Percentiles rank a stretch among this genome's conserved stretches.
Evolutionary conservation across 495 filamentous ascomycete species (phyloP).

Genomic region (Penicillium goetzii): DNA sequence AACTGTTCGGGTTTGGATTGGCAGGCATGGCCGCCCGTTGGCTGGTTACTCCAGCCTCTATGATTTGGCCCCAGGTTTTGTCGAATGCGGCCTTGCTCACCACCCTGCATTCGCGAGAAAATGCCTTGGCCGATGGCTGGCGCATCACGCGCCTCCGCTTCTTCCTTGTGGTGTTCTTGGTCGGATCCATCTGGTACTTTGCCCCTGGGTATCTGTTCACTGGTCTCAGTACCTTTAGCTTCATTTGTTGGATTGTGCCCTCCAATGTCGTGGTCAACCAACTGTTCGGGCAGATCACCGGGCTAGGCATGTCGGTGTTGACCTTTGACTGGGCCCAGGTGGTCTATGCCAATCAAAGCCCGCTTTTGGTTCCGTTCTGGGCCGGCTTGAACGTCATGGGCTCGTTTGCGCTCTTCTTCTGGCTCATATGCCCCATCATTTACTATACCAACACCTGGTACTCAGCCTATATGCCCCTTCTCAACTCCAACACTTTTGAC

Average conservation of each 20-base stretch:
- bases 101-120: conserved; percentile 82
- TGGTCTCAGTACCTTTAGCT: conserved; percentile 86
- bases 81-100: conserved; percentile 87
- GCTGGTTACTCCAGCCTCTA: conserved; percentile 74
- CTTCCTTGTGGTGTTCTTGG: conserved; percentile 72
- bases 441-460: conserved; percentile 74
- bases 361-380: conserved; percentile 88
- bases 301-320: conserved; percentile 78
- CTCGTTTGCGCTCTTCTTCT: conserved; percentile 85
- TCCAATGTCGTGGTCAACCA: conserved; percentile 69
- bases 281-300: conserved; percentile 66
- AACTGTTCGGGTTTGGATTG: conserved; percentile 74
- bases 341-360: conserved; percentile 82
- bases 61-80: conserved; percentile 91
- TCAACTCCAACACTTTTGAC: conserved; percentile 53
- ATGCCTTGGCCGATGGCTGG: conserved; percentile 83
- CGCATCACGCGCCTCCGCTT: conserved; percentile 78
- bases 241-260: conserved; percentile 90
- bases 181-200: conserved; percentile 77
- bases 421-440: conserved; percentile 78
- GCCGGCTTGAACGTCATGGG: conserved; percentile 87
- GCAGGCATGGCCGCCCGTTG: conserved; percentile 64
- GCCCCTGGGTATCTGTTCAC: conserved; percentile 83
- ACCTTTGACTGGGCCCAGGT: conserved; percentile 96
- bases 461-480: conserved; percentile 52